A percentile compares a stretch with the other conserved stretches of the same genome.
These are phyloP conservation scores for Pezicula rhizophila DNA, from an alignment of 2,329 filamentous ascomycete genomes.

Conservation along the genomic window DNA sequence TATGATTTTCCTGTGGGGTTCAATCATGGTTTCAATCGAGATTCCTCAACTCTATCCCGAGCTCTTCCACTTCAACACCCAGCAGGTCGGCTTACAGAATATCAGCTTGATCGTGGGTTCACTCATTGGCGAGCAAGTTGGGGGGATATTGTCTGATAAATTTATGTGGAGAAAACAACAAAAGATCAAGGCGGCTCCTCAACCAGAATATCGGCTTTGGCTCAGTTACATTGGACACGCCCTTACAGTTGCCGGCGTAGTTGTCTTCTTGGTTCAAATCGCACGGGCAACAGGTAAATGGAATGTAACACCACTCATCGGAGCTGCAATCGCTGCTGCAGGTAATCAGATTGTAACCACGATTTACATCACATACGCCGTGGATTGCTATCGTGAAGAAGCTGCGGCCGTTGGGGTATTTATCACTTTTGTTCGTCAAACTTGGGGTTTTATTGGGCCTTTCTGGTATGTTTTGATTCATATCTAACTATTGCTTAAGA, in stretches of 20 bases:
- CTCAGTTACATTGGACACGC: slow-evolving; percentile 46
- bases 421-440: slow-evolving; percentile 48
- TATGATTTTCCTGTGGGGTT: slow-evolving; percentile 51
- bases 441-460: slow-evolving; percentile 38
- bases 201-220: slow-evolving; percentile 51
- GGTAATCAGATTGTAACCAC: slow-evolving; percentile 59
- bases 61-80: slow-evolving; percentile 50
- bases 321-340: slow-evolving; percentile 42
- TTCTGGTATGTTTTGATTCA: slow-evolving; percentile 15
- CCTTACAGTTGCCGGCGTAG: slow-evolving; percentile 43
- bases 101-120: slow-evolving; percentile 50
- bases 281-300: slow-evolving; percentile 36
- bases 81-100: slow-evolving; percentile 53
- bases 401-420: slow-evolving; percentile 51
- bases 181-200: slow-evolving; percentile 26
- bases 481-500: too few species aligned
- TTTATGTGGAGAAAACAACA: slow-evolving; percentile 42
- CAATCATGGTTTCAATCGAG: slow-evolving; percentile 48
- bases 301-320: slow-evolving; percentile 51
- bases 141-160: slow-evolving; percentile 45
- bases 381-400: slow-evolving; percentile 49
- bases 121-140: slow-evolving; percentile 52
- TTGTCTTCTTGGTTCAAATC: slow-evolving; percentile 46
- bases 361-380: slow-evolving; percentile 52
- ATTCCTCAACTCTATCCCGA: slow-evolving; percentile 51